Percentiles rank a stretch among this genome's conserved stretches.
Conservation (phyloP, 768 basidiomycete genomes). For the Suillus paluster region DNA sequence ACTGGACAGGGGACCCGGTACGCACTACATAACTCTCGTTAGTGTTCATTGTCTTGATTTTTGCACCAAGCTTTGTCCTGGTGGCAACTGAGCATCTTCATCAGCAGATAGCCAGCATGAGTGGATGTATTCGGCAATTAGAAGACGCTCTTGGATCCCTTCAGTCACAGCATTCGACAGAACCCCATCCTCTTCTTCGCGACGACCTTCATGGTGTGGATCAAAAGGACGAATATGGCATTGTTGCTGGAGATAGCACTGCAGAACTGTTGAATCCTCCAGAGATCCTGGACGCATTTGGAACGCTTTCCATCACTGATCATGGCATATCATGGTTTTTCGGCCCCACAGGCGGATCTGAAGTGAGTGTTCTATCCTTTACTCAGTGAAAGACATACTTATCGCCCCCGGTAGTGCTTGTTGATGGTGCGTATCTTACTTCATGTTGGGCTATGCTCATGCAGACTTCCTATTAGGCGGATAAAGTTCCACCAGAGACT, state of each 20-base stretch:
- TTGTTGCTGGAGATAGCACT: conserved; percentile 30
- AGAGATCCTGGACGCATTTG: conserved; percentile 60
- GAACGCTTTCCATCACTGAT: conserved; percentile 63
- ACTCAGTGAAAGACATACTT: conserved; percentile 5
- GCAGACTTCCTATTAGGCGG: conserved; percentile 26
- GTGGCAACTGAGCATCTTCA: conserved; percentile 72
- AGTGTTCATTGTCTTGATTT: conserved; percentile 4
- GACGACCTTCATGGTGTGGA: conserved; percentile 48
- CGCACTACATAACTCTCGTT: conserved; percentile 9
- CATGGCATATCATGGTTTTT: conserved; percentile 66
- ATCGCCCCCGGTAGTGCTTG: conserved; percentile 30
- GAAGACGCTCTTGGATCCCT: conserved; percentile 62
- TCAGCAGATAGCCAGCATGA: conserved; percentile 55
- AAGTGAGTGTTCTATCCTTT: conserved; percentile 47
- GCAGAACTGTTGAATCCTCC: conserved; percentile 22
- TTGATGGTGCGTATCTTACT: conserved; percentile 32
- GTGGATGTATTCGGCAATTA: conserved; percentile 57
- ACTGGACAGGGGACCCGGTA: conserved; percentile 82
- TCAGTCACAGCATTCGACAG: conserved; percentile 53
- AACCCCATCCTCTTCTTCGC: conserved; percentile 64
- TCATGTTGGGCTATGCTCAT: conserved; percentile 7
- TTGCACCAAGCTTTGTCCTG: conserved; percentile 51
- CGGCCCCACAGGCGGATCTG: conserved; percentile 68
- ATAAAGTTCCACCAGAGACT: conserved; percentile 22
- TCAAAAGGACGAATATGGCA: conserved; percentile 33